Conservation (phyloP, 2,329 filamentous ascomycete genomes). For the Penicillium olsonii region DNA sequence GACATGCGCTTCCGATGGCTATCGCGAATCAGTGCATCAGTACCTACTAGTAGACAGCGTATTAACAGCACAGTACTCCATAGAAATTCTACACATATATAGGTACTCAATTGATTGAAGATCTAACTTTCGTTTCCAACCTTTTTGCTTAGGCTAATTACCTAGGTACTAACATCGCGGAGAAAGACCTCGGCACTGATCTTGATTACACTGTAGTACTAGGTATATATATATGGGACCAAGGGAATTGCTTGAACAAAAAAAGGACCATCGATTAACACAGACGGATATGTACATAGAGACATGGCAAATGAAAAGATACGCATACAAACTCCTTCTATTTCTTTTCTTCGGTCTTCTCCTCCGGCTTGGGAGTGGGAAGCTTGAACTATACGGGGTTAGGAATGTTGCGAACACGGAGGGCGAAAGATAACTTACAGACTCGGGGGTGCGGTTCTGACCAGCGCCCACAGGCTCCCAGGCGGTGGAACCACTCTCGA, state of each 20-base stretch:
- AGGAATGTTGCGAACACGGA: conserved; percentile 4
- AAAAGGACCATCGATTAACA: conserved; percentile 27
- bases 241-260: neutral
- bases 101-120: too few species aligned
- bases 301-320: conserved; percentile 37
- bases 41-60: too few species aligned
- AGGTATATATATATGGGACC: too few species aligned
- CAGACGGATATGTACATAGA: conserved; percentile 41
- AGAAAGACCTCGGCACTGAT: too few species aligned
- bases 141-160: too few species aligned
- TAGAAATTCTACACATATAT: too few species aligned
- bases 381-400: conserved; percentile 72
- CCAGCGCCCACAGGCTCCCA: conserved; percentile 74
- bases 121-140: too few species aligned
- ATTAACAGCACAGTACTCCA: too few species aligned
- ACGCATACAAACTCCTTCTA: conserved; percentile 53
- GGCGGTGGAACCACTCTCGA: conserved; percentile 79
- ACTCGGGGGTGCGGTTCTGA: conserved; percentile 74
- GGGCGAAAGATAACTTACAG: conserved; percentile 46
- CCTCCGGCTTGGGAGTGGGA: conserved; percentile 92
- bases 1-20: conserved; percentile 5
- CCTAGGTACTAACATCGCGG: too few species aligned
- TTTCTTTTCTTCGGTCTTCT: conserved; percentile 90
- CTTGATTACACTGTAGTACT: too few species aligned
- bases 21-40: neutral